These are phyloP conservation scores for Cephaloascus albidus DNA, from an alignment of 805 yeast species.

Conservation along the genomic window DNA sequence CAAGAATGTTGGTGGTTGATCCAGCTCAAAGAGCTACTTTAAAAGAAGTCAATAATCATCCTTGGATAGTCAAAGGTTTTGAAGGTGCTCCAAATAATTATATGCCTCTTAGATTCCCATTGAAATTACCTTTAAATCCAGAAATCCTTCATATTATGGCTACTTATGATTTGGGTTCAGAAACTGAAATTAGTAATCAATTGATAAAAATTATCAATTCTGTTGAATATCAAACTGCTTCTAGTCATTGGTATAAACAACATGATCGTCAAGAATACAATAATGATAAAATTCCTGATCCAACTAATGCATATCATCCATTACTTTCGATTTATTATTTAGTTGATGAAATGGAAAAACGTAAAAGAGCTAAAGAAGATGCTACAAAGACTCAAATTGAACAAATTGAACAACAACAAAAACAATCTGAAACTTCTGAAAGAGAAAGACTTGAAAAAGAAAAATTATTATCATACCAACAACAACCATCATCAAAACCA, in stretches of 20 bases:
- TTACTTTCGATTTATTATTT: constrained; percentile 77
- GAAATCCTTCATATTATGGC: constrained; percentile 68
- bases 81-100: constrained; percentile 64
- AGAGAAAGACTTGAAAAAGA: constrained; percentile 1
- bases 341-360: constrained; percentile 73
- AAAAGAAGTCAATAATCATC: constrained; percentile 74
- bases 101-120: constrained; percentile 72
- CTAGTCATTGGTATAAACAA: constrained; percentile 49
- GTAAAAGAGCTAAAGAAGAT: constrained; percentile 55
- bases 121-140: constrained; percentile 58
- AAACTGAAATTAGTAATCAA: constrained; percentile 45
- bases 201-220: constrained; percentile 52
- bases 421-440: constrained; percentile 6
- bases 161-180: constrained; percentile 69
- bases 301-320: constrained; percentile 84
- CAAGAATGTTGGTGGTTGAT: constrained; percentile 88
- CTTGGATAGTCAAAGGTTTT: constrained; percentile 91
- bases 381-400: constrained; percentile 20
- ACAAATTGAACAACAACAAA: constrained; percentile 7
- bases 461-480: constrained; percentile 5
- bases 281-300: constrained; percentile 45
- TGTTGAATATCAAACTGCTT: constrained; percentile 54
- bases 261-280: constrained; percentile 13
- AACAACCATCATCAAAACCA: constrained; percentile 2
- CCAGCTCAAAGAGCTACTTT: constrained; percentile 74